phyloP scores from a whole-genome alignment of 345 rosid species.

The Hypericum androsaemum region DNA sequence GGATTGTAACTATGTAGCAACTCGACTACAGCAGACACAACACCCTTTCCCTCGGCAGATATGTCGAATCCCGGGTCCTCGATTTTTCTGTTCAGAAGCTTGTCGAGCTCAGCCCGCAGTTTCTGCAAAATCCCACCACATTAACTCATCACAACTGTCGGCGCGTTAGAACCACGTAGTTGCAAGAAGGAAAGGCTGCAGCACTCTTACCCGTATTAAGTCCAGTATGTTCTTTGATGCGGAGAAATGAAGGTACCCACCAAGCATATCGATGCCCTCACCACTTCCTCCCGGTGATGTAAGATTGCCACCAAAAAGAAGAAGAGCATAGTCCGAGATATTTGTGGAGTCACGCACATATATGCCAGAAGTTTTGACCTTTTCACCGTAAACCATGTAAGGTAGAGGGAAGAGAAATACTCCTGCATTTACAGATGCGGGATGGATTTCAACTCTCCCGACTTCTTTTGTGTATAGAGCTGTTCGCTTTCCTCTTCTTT shows the following conservation, averaged over 20 bases:
- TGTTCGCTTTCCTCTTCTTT: conserved; percentile 86
- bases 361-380: conserved; percentile 78
- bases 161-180: not conserved
- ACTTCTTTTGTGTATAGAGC: conserved; percentile 89
- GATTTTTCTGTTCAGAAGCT: conserved; percentile 68
- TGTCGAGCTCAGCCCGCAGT: conserved; percentile 71
- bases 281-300: conserved; percentile 50
- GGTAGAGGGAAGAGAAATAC: conserved; percentile 72
- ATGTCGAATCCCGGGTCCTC: conserved; percentile 79
- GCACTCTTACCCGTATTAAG: conserved; percentile 51
- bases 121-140: conserved; percentile 31
- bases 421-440: conserved; percentile 84
- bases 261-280: conserved; percentile 92
- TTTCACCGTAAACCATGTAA: conserved; percentile 82
- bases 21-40: conserved; percentile 79
- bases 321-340: conserved; percentile 90
- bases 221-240: conserved; percentile 71
- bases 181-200: not conserved
- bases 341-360: conserved; percentile 79
- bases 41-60: conserved; percentile 69
- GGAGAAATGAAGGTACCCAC: conserved; percentile 93
- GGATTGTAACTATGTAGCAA: conserved; percentile 41
- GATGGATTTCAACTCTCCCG: conserved; percentile 92
- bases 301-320: conserved; percentile 83
- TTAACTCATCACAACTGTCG: conserved; percentile 1